Percentiles rank a stretch among this genome's conserved stretches.
phyloP scores from a whole-genome alignment of 139 green algal genomes.

The Closterium sp. region DNA sequence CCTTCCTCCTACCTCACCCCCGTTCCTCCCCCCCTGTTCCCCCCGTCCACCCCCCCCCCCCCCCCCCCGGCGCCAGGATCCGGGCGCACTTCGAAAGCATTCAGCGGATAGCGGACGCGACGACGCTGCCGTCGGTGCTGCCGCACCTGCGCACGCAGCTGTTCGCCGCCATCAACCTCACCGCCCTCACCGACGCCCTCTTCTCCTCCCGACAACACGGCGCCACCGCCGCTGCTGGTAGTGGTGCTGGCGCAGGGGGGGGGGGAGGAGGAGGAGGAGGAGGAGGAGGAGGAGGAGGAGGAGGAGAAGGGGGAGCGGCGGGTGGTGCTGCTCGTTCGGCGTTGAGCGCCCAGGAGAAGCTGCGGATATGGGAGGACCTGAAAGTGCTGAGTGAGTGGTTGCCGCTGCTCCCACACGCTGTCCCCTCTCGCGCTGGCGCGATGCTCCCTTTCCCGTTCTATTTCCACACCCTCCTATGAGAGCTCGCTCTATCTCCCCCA shows the following conservation, averaged over 20 bases:
- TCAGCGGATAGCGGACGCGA: conserved; percentile 68
- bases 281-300: background rate
- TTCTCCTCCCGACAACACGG: conserved; percentile 6
- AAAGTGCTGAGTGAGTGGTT: conserved; percentile 51
- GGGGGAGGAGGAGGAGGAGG: background rate
- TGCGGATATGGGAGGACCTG: conserved; percentile 64
- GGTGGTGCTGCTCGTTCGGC: background rate
- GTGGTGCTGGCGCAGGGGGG: background rate
- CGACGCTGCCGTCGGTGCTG: conserved; percentile 70
- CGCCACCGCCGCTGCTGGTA: background rate
- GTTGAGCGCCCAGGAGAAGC: conserved; percentile 51
- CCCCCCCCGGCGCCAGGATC: conserved; percentile 17
- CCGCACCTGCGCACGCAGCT: conserved; percentile 54
- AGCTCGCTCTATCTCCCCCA: no score
- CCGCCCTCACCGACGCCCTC: conserved; percentile 55
- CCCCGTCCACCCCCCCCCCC: background rate
- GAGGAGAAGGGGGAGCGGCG: background rate
- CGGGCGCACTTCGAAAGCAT: conserved; percentile 69
- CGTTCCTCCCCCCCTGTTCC: background rate
- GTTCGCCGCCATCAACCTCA: conserved; percentile 51
- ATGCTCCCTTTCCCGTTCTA: no score
- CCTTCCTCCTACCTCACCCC: background rate
- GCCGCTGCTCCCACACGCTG: background rate
- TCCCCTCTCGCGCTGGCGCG: no score
- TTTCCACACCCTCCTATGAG: no score